Percentiles rank a stretch among this genome's conserved stretches.
These are phyloP conservation scores for Brettanomyces bruxellensis DNA, from an alignment of 805 yeast genomes.

Conservation along the genomic window DNA sequence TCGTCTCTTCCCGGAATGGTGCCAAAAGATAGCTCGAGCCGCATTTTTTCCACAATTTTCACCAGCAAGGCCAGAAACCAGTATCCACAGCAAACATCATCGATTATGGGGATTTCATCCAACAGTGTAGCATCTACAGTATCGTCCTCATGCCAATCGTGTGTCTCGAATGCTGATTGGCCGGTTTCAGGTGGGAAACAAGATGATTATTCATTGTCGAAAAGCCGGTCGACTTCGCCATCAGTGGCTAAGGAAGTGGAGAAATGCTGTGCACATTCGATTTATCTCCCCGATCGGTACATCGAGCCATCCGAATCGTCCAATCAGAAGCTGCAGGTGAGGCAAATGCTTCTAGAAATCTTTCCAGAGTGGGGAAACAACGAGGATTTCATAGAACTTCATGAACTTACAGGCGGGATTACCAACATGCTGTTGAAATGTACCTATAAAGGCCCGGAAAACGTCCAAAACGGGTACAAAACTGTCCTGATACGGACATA, in stretches of 20 bases:
- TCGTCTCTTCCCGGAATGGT: neutral
- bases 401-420: constrained; percentile 51
- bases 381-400: constrained; percentile 24
- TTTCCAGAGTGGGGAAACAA: constrained; percentile 30
- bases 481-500: constrained; percentile 55
- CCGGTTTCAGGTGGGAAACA: neutral
- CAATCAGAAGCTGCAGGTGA: constrained; percentile 26
- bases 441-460: constrained; percentile 8
- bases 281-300: constrained; percentile 37
- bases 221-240: neutral
- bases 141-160: neutral
- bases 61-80: neutral
- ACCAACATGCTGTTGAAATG: constrained; percentile 52
- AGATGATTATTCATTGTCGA: neutral
- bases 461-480: neutral
- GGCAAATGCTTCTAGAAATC: constrained; percentile 29
- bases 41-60: neutral
- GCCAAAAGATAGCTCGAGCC: neutral
- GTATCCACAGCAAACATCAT: no score
- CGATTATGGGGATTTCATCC: neutral
- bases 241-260: constrained; percentile 12
- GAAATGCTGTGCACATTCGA: constrained; percentile 35
- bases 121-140: neutral
- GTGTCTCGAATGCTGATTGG: neutral
- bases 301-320: constrained; percentile 25